Conservation (phyloP, 345 rosid genomes). For the Eucalyptus melliodora region DNA sequence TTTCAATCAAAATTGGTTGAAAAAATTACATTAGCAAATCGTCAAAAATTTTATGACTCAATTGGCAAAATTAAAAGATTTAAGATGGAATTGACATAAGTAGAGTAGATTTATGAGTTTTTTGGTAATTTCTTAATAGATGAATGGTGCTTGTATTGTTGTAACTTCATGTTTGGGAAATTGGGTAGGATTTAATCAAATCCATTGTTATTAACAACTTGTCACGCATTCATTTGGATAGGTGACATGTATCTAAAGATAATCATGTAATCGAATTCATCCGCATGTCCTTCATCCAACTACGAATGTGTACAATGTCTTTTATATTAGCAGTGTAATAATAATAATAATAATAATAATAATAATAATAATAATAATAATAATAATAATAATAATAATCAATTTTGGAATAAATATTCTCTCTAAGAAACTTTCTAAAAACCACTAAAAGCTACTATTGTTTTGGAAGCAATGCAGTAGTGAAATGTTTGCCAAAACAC, state of each 20-base stretch:
- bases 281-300: not conserved
- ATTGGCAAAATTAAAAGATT: no score
- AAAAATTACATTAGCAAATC: no score
- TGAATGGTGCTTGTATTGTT: not conserved
- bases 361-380: no score
- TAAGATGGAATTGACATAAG: no score
- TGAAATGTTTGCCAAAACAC: not conserved
- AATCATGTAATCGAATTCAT: no score
- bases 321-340: not conserved
- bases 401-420: not conserved
- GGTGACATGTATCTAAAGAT: not conserved
- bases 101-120: no score
- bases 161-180: not conserved
- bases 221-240: not conserved
- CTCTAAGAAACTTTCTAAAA: not conserved
- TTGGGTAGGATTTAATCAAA: not conserved
- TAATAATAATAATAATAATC: not conserved
- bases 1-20: no score
- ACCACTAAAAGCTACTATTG: not conserved
- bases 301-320: not conserved
- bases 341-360: not conserved
- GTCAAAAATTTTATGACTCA: no score
- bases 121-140: not conserved
- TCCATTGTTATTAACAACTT: not conserved
- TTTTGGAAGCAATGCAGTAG: not conserved